A percentile compares a stretch with the other conserved stretches of the same genome.
These are phyloP conservation scores for Pichia nakasei DNA, from an alignment of 805 yeast genomes.

Conservation along the genomic window DNA sequence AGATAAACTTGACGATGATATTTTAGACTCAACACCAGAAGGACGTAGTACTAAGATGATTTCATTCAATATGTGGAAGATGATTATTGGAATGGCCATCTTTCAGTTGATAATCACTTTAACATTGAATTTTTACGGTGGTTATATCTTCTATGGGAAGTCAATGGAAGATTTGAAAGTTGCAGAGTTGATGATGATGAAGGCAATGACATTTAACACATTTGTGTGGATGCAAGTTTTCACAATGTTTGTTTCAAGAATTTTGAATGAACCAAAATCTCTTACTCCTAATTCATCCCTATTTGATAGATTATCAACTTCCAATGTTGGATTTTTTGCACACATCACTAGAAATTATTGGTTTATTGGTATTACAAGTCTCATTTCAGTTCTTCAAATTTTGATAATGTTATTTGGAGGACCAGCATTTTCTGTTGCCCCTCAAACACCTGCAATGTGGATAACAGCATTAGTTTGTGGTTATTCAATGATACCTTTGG, in stretches of 20 bases:
- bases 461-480: conserved; percentile 81
- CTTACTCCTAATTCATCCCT: conserved; percentile 49
- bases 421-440: conserved; percentile 76
- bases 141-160: conserved; percentile 41
- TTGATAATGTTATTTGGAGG: conserved; percentile 97
- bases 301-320: conserved; percentile 47
- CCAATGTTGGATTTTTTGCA: conserved; percentile 73
- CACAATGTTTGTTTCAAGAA: conserved; percentile 83
- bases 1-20: conserved; percentile 84
- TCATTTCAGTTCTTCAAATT: conserved; percentile 80
- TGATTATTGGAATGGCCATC: conserved; percentile 83
- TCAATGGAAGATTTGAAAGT: conserved; percentile 17
- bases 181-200: conserved; percentile 49
- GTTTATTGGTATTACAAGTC: conserved; percentile 58
- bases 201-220: conserved; percentile 86
- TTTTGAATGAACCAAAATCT: conserved; percentile 64
- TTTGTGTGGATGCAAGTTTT: conserved; percentile 98
- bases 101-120: conserved; percentile 78
- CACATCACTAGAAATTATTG: conserved; percentile 78
- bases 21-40: conserved; percentile 73
- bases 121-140: conserved; percentile 72
- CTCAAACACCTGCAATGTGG: conserved; percentile 86
- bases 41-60: conserved; percentile 75
- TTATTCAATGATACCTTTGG: conserved; percentile 69
- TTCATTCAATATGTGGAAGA: conserved; percentile 93